Base-by-base conservation (phyloP, 78 protist genomes). In the Neovahlkampfia damariscottae region DNA sequence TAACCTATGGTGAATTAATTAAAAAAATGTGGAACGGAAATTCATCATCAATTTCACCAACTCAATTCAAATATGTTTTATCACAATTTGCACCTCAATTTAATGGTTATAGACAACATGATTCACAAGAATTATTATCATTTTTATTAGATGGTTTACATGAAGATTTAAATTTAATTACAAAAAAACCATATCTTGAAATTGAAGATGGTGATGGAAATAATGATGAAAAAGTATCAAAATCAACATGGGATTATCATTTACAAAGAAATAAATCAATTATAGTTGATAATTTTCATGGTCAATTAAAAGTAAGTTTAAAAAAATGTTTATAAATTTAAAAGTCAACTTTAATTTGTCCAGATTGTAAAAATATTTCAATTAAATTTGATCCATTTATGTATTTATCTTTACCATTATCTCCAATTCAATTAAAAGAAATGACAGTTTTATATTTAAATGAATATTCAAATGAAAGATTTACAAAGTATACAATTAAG, bases 141-240 rank as follows among this genome's bases (percentile, higher is more conserved):
- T 85, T 91, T 41, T 34, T 91, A 9, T 67, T 89, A n/a, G 95
- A 91, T 74, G 95, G 93, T n/a, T 76, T 91, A 2, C 95, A 91
- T 71, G 95, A 91, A 35, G 95, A 91, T 73, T 77, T 91, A 38
- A 91, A 91, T 41, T 75, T 85, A 37, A 83, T 92, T 2, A 41
- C 6, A 10, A 69, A 83, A 5, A 82, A 82, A 70, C 72, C 72
- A 69, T 69, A 69, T 28, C 34, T 32, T 1, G 79, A 78, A 19
- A 84, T 89, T 1, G 90, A 91, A 3, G 31, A n/a, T 35, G 86
- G 83, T 40, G 79, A 79, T 8, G 80, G n/a, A 62, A 8, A 27
- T 2, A 58, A 62, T 5, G 80, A 77, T 38, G 69, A 5, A 5
- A 37, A 67, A 3, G 77, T 67, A 19, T 68, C 80, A 5, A 6